Base-by-base conservation (phyloP, 345 rosid genomes). In the Salix koriyanagi region DNA sequence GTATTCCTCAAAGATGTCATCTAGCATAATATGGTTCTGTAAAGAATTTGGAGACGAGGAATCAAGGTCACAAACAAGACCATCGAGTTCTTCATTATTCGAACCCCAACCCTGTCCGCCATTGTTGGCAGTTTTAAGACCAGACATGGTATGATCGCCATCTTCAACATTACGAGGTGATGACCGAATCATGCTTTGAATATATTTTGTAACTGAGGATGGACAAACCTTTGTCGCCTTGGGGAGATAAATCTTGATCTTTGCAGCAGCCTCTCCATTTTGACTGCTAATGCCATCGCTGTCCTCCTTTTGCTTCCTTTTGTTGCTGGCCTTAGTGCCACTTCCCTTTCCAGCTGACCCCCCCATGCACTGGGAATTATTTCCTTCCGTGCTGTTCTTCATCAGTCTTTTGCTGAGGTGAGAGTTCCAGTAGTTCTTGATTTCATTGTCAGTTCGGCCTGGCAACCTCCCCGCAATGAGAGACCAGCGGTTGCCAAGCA, bases 371-470 rank as follows among this genome's bases (percentile, higher is more conserved):
- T 1, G 25, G 36, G 15, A 15, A 34, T 64, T 5, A 12, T 61
- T 18, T 19, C 4, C 16, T 60, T n/a, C 30, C 36, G 21, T 19
- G 25, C 5, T 39, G n/a, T 42, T 65, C 1, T 70, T n/a, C 15
- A 34, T 5, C 6, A 75, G 18, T 68, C 75, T 64, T 74, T 85
- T 85, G 65, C 84, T 75, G 30, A 87, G 86, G 65, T 79, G 85
- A 10, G 88, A 75, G 54, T 85, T 87, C 90, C 90, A 87, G 21
- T 87, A 67, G 79, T 87, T 87, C 69, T 85, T 87, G 65, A 87
- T 87, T 67, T 87, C 88, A 82, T 87, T 87, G 70, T 87, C 90
- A 3, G 90, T 87, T 75, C 90, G 77, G 56, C 90, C 88, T 0
- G 85, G 88, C 7, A 87, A 37, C 67, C 88, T 74, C 12, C 83